phyloP scores from a whole-genome alignment of 1,139 yeast genomes.

The Williopsis jadinii region DNA sequence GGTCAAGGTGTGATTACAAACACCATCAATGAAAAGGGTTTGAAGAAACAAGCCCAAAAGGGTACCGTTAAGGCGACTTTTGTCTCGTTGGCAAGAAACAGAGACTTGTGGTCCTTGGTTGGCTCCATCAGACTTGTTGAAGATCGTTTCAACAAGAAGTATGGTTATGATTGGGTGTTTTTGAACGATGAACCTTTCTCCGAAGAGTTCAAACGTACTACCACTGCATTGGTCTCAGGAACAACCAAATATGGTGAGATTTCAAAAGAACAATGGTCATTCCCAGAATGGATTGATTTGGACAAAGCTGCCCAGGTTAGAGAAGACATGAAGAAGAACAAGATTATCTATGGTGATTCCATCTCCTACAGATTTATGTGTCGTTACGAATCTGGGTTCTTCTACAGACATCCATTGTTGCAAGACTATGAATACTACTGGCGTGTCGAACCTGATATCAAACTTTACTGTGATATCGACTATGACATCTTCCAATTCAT shows the following conservation, averaged over 20 bases:
- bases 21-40: conserved; percentile 11
- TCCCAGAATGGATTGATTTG: conserved; percentile 55
- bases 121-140: conserved; percentile 64
- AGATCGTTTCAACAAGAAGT: conserved; percentile 62
- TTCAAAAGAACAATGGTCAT: conserved; percentile 47
- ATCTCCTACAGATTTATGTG: conserved; percentile 81
- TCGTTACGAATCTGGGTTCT: conserved; percentile 86
- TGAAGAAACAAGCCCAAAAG: conserved; percentile 18
- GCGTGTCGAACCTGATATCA: conserved; percentile 89
- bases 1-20: conserved; percentile 5
- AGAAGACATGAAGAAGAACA: conserved; percentile 35
- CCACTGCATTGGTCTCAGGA: conserved; percentile 39
- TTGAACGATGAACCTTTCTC: conserved; percentile 49
- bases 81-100: conserved; percentile 68
- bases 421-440: conserved; percentile 43
- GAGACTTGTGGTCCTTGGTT: conserved; percentile 54
- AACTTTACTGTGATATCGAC: conserved; percentile 19
- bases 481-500: conserved; percentile 22
- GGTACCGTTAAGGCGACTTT: conserved; percentile 58
- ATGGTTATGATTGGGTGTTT: conserved; percentile 73
- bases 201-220: conserved; percentile 40
- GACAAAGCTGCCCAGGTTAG: conserved; percentile 32
- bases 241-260: conserved; percentile 44
- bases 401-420: conserved; percentile 32
- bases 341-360: conserved; percentile 56